Base-by-base conservation (phyloP, 2,329 filamentous ascomycete genomes). In the Penicillium palitans region DNA sequence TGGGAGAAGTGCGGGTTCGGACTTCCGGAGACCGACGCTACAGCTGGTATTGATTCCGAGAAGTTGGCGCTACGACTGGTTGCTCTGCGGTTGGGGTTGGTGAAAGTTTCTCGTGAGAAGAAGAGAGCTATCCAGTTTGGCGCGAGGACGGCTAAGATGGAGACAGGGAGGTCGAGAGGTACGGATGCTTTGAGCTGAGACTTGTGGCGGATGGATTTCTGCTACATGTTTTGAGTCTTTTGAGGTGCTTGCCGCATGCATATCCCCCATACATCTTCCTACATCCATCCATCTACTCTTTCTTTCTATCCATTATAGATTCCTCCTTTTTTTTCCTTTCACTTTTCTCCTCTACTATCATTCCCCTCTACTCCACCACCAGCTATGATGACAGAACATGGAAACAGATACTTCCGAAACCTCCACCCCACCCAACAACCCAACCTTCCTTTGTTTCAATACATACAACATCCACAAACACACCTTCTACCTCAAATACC, bases 121-220 rank as follows among this genome's bases (percentile, higher is more conserved):
- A 99, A 99, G 77, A 83, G 93, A 70, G 93, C 93, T 19, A 92
- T 93, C 58, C 90, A 95, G 74, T 95, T 95, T 69, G 90, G 90
- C 15, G 86, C 90, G 3, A 81, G 90, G 65, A 93, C 90, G 4
- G 90, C 90, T 15, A 95, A 93, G 78, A 93, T 93, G 87, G 87
- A 91, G 70, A 76, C 69, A 47, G 76, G 80, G 39, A 85, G 80
- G 68, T 83, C 83, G 13, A 91, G 89, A 68, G 90, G 90, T 0
- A 91, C 90, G 4, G 83, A 86, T 47, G 66, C 84, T 7, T 64
- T 79, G 51, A 66, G 54, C 52, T 76, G 65, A 73, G 60, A 17
- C 40, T 24, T 29, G 21, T 39, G 17, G 24, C 13, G 12, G 17
- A 6, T 45, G 39, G 9, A 42, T 31, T 31, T 33, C 13, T 24